Conservation (phyloP, 352 stramenopile genomes). For the Phytophthora ramorum region DNA sequence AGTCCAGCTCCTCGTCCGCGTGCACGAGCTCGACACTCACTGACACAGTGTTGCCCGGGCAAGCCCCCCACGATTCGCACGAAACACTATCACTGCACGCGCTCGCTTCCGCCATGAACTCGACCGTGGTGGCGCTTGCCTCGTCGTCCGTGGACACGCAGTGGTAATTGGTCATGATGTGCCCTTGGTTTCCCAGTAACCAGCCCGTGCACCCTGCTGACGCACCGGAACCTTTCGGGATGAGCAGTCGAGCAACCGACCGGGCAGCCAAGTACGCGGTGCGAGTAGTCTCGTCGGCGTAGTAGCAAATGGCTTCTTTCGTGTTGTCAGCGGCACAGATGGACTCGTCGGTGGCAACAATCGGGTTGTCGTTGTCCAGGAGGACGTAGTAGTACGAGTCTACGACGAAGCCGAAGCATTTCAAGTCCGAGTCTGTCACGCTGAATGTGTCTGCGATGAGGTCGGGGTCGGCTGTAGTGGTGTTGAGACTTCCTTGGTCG, state of each 20-base stretch:
- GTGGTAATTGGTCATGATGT: slow-evolving; percentile 81
- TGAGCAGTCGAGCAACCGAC: slow-evolving; percentile 60
- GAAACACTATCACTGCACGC: slow-evolving; percentile 42
- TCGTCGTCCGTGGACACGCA: slow-evolving; percentile 58
- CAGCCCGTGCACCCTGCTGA: slow-evolving; percentile 61
- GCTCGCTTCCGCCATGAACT: slow-evolving; percentile 67
- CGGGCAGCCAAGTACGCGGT: slow-evolving; percentile 47
- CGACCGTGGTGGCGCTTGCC: slow-evolving; percentile 48
- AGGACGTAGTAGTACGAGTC: slow-evolving; percentile 61
- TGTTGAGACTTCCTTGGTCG: slow-evolving; percentile 24
- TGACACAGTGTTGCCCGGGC: slow-evolving; percentile 49
- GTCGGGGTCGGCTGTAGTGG: neutral
- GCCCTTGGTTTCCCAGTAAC: slow-evolving; percentile 61
- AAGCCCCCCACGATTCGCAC: slow-evolving; percentile 49
- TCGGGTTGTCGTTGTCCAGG: slow-evolving; percentile 44
- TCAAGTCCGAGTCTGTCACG: slow-evolving; percentile 24
- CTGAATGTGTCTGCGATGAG: slow-evolving; percentile 19
- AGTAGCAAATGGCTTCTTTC: slow-evolving; percentile 65
- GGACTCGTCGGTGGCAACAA: slow-evolving; percentile 49
- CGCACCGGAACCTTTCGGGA: slow-evolving; percentile 43
- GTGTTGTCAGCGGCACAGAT: slow-evolving; percentile 72
- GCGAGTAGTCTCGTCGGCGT: slow-evolving; percentile 33
- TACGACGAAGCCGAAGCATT: slow-evolving; percentile 66
- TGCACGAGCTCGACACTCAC: slow-evolving; percentile 54
- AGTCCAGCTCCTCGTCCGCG: slow-evolving; percentile 61